Evolutionary conservation across 2,329 filamentous ascomycete genomes (phyloP).

Genomic region (Purpureocillium takamizusanense): DNA sequence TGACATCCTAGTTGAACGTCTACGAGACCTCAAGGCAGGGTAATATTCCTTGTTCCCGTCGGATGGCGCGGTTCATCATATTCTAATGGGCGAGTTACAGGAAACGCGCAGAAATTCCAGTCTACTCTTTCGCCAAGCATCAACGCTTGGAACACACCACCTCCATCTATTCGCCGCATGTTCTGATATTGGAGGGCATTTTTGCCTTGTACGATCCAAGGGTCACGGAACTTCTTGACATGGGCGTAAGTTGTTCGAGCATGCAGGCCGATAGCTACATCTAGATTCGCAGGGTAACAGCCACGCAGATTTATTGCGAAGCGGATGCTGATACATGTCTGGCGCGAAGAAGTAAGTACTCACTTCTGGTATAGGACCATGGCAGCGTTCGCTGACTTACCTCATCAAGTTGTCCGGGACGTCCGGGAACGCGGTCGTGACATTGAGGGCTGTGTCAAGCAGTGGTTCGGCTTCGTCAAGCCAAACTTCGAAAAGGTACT

Average conservation of each 20-base stretch:
- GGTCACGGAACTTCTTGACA: constrained; percentile 78
- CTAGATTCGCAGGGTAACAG: not conserved
- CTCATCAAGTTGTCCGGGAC: constrained; percentile 63
- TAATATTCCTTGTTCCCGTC: constrained; percentile 32
- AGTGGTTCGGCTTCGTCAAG: constrained; percentile 95
- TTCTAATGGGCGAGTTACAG: constrained; percentile 29
- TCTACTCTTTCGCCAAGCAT: constrained; percentile 94
- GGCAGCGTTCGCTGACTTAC: constrained; percentile 3
- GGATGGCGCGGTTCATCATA: not conserved
- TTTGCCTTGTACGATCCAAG: constrained; percentile 86
- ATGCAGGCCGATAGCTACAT: no score
- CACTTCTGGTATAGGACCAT: constrained; percentile 3
- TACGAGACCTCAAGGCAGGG: constrained; percentile 86
- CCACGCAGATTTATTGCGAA: constrained; percentile 75
- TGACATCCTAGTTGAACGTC: constrained; percentile 69
- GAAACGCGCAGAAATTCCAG: constrained; percentile 80
- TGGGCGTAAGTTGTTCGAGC: constrained; percentile 52
- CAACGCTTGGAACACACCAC: constrained; percentile 70
- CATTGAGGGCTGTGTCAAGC: constrained; percentile 92
- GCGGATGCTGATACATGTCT: constrained; percentile 92
- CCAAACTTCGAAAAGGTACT: constrained; percentile 78
- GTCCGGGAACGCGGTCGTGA: constrained; percentile 83
- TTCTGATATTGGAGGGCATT: constrained; percentile 91
- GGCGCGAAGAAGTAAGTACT: constrained; percentile 65
- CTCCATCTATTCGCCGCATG: constrained; percentile 91